These are phyloP conservation scores for Calonectria henricotiae DNA, from an alignment of 2,329 filamentous ascomycete genomes.

Conservation along the genomic window DNA sequence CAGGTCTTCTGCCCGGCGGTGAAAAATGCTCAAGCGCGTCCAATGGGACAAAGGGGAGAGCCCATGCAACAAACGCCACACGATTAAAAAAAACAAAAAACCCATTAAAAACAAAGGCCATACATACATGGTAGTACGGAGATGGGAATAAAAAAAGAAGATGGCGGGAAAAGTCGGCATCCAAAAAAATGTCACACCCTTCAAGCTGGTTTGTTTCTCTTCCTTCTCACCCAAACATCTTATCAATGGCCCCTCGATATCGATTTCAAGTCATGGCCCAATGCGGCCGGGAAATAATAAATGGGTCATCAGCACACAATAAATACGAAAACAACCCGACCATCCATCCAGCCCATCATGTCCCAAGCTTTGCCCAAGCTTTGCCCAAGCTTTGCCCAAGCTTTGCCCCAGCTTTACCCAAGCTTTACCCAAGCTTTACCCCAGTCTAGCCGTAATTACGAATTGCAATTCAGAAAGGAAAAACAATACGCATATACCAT, in stretches of 20 bases:
- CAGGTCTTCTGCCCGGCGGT: not conserved
- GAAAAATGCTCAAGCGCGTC: not conserved
- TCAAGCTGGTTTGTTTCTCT: not conserved
- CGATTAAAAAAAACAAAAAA: not conserved
- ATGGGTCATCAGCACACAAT: not conserved
- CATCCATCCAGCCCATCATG: not conserved
- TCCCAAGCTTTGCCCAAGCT: not conserved
- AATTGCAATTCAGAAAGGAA: not conserved
- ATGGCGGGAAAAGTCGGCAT: not conserved
- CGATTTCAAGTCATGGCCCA: not conserved
- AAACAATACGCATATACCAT: constrained; percentile 1
- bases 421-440: no score
- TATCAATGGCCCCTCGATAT: not conserved
- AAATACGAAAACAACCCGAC: not conserved
- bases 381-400: no score
- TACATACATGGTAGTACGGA: no score
- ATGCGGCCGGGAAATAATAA: not conserved
- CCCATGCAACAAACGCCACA: not conserved
- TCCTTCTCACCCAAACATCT: not conserved
- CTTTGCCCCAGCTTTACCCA: not conserved
- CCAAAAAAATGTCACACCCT: not conserved
- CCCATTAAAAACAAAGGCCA: no score
- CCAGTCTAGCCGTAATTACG: not conserved
- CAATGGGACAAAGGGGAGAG: not conserved
- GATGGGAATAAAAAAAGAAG: no score